A percentile compares a stretch with the other conserved stretches of the same genome.
phyloP scores from a whole-genome alignment of 1,284 basidiomycete genomes.

The Ganoderma leucocontextum region DNA sequence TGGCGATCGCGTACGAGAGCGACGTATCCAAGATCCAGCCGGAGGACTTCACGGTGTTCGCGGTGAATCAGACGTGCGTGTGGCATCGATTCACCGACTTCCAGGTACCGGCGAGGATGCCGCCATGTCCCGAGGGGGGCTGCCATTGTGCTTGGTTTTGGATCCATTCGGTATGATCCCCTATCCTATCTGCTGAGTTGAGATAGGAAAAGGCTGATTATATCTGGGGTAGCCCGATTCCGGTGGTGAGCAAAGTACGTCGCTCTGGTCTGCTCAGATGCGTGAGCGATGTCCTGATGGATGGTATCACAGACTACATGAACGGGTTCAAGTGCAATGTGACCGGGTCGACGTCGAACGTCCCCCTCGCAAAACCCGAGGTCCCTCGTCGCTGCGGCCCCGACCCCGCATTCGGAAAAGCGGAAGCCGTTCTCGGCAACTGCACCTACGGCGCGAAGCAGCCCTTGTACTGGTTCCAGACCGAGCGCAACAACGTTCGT shows the following conservation, averaged over 20 bases:
- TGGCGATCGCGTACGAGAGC: constrained; percentile 76
- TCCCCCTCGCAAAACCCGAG: constrained; percentile 59
- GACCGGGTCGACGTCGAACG: constrained; percentile 59
- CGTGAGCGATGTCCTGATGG: background rate
- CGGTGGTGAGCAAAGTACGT: constrained; percentile 56
- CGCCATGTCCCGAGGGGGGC: constrained; percentile 69
- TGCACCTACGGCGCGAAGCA: constrained; percentile 75
- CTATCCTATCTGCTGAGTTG: background rate
- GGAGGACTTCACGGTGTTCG: constrained; percentile 75
- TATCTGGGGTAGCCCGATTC: constrained; percentile 44
- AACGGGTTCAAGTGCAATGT: constrained; percentile 78
- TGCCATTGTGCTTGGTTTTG: constrained; percentile 81
- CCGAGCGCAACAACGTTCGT: constrained; percentile 62
- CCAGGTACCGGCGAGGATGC: constrained; percentile 68
- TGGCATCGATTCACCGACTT: constrained; percentile 74
- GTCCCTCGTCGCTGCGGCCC: constrained; percentile 64
- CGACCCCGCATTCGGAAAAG: constrained; percentile 50
- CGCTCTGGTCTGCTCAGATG: background rate
- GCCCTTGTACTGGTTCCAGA: constrained; percentile 73
- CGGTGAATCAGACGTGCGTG: constrained; percentile 76
- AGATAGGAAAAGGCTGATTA: background rate
- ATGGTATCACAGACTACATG: constrained; percentile 64
- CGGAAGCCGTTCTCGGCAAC: constrained; percentile 57
- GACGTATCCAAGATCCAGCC: constrained; percentile 63
- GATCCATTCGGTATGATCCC: constrained; percentile 61